Evolutionary conservation across 2,329 filamentous ascomycete genomes (phyloP), one percentile per base, ranked within the genome.

Genomic region (Nemania sp.): DNA sequence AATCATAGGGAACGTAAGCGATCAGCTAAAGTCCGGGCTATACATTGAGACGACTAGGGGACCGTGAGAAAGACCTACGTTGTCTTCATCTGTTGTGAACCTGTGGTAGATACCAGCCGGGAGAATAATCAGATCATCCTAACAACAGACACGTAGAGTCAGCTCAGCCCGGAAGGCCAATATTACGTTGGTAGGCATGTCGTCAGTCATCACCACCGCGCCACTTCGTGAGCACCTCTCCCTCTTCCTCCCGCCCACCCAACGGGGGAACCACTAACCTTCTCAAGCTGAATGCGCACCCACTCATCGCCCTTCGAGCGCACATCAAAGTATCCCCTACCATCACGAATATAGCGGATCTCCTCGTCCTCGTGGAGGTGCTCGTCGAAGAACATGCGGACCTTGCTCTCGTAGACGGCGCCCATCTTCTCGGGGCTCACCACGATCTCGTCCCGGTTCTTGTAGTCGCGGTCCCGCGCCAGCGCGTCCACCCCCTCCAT

Each of bases 311-410:
- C 83, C 71, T 88, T 79, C 67, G 84, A 87, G 43, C 94, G 80
- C 3, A 99, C 92, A 73, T 99, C 94, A 70, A 99, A 99, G 72
- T 89, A 99, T 0, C 94, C 94, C 50, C 83, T 82, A 0, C 94
- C 94, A 57, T 88, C 92, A 26, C 91, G 80, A 62, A 99, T 92
- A 68, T 97, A 99, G 42, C 94, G 81, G 62, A 99, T 99, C 80
- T 99, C 94, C 76, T 99, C 94, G 64, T 99, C 94, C 77, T 99
- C 94, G 70, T 99, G 94, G 66, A 99, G 73, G 72, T 99, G 94
- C 79, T 99, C 94, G 65, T 89, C 72, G 77, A 97, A 99, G 78
- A 99, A 99, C 62, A 75, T 84, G 77, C 91, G 92, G 59, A 99
- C 91, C 74, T 97, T 97, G 60, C 89, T 83, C 74, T 99, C 93